phyloP scores from a whole-genome alignment of 23 red algal genomes.

The Pyropia yezoensis region DNA sequence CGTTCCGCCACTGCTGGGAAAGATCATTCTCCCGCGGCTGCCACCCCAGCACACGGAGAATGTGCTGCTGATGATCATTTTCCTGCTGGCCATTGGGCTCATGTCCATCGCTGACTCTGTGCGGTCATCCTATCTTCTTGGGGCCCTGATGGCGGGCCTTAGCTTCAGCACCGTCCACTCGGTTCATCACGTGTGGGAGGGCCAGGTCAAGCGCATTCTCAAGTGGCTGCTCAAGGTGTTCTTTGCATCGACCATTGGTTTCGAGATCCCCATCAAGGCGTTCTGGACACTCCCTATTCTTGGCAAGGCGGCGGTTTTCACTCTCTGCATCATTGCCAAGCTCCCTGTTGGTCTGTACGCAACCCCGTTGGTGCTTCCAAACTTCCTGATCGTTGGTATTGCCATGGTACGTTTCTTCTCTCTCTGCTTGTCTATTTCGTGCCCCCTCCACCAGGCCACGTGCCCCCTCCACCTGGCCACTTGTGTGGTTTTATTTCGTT shows the following conservation, averaged over 20 bases:
- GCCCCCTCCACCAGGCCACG: background rate
- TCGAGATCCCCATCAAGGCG: background rate
- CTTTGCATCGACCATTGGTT: background rate
- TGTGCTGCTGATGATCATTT: background rate
- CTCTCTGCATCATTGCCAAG: no score
- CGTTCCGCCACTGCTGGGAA: background rate
- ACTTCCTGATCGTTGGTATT: background rate
- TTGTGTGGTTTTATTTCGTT: no score
- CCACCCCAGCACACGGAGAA: background rate
- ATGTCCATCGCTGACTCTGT: background rate
- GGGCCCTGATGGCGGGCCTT: background rate
- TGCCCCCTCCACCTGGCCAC: no score
- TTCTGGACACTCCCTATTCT: background rate
- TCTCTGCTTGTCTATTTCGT: background rate
- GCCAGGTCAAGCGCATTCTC: constrained; percentile 2
- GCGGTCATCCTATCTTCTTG: background rate
- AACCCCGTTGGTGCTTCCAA: no score
- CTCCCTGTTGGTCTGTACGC: no score
- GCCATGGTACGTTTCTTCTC: background rate
- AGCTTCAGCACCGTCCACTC: background rate
- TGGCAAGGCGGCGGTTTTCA: no score
- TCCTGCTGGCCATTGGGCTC: background rate
- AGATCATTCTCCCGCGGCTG: background rate
- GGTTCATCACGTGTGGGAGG: background rate
- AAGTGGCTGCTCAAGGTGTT: background rate